Percentiles rank a stretch among this genome's conserved stretches.
Evolutionary conservation across 768 basidiomycete genomes (phyloP).

Genomic region (Pleurotus eryngii): DNA sequence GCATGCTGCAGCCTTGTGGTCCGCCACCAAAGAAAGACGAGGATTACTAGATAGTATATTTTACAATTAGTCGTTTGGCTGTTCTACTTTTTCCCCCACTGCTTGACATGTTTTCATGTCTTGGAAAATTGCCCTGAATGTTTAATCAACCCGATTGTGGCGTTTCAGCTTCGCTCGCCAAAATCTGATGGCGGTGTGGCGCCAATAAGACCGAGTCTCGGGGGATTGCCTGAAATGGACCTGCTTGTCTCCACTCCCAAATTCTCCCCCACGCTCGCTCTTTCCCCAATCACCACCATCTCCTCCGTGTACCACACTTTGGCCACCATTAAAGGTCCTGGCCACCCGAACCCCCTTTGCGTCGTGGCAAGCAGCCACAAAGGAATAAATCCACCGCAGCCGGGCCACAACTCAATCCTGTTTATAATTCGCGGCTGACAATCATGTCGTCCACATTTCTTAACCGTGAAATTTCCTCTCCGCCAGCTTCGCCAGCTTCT

Average conservation of each 20-base stretch:
- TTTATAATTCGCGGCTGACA: conserved; percentile 4
- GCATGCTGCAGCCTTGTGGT: conserved; percentile 93
- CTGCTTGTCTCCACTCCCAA: background rate
- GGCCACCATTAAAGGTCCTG: background rate
- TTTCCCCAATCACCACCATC: conserved; percentile 2
- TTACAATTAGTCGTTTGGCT: background rate
- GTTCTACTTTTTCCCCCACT: background rate
- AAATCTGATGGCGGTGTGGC: conserved; percentile 1
- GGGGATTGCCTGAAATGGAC: background rate
- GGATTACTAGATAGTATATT: conserved; percentile 45
- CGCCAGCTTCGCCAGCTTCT: conserved; percentile 4
- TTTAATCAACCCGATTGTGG: conserved; percentile 4
- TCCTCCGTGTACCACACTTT: background rate
- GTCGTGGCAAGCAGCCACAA: conserved; percentile 1
- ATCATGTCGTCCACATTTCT: background rate
- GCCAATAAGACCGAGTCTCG: conserved; percentile 1
- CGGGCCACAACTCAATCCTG: background rate
- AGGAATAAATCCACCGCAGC: background rate
- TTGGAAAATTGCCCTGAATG: background rate
- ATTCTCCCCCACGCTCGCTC: background rate
- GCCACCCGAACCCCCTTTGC: background rate
- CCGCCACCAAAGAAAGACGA: conserved; percentile 91
- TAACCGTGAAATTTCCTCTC: background rate
- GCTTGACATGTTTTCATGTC: background rate
- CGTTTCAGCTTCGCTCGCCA: conserved; percentile 1